A percentile compares a stretch with the other conserved stretches of the same genome.
These are phyloP conservation scores for Ustilago shanxiensis DNA, from an alignment of 1,284 basidiomycete species.

Conservation along the genomic window DNA sequence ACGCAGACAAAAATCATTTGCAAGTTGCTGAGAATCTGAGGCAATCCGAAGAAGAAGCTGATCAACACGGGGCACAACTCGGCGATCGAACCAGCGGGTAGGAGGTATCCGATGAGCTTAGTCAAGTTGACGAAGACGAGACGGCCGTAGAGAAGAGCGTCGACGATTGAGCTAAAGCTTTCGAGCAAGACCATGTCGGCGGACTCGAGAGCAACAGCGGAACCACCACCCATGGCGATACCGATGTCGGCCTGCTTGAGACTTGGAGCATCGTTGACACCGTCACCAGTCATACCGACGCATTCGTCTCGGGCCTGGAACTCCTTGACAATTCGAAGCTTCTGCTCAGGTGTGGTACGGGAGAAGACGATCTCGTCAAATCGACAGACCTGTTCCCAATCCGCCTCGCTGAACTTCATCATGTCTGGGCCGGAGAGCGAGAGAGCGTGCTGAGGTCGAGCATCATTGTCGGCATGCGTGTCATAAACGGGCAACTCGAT, in stretches of 20 bases:
- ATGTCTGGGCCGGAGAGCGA: slow-evolving; percentile 31
- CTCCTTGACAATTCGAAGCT: slow-evolving; percentile 78
- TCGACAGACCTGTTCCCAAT: slow-evolving; percentile 74
- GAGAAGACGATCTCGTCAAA: slow-evolving; percentile 81
- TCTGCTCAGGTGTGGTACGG: slow-evolving; percentile 78
- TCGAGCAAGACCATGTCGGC: slow-evolving; percentile 58
- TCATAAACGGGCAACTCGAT: slow-evolving; percentile 25
- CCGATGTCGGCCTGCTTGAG: slow-evolving; percentile 72
- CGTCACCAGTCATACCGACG: slow-evolving; percentile 77
- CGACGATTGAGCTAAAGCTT: slow-evolving; percentile 53
- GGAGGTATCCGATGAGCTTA: slow-evolving; percentile 69
- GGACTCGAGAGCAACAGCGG: slow-evolving; percentile 69
- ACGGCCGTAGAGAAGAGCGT: slow-evolving; percentile 71
- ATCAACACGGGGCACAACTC: slow-evolving; percentile 79
- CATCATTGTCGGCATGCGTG: slow-evolving; percentile 48
- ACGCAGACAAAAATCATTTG: slow-evolving; percentile 71
- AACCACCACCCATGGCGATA: slow-evolving; percentile 73
- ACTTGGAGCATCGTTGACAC: slow-evolving; percentile 78
- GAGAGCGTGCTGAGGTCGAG: slow-evolving; percentile 29
- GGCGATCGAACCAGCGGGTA: slow-evolving; percentile 74
- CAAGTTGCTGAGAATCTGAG: slow-evolving; percentile 74
- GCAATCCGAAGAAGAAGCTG: slow-evolving; percentile 73
- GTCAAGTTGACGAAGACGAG: slow-evolving; percentile 80
- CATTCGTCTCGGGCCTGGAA: slow-evolving; percentile 75
- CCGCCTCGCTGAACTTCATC: slow-evolving; percentile 32